Evolutionary conservation across 2,329 filamentous ascomycete species (phyloP).

Genomic region (Aureobasidium sp.): DNA sequence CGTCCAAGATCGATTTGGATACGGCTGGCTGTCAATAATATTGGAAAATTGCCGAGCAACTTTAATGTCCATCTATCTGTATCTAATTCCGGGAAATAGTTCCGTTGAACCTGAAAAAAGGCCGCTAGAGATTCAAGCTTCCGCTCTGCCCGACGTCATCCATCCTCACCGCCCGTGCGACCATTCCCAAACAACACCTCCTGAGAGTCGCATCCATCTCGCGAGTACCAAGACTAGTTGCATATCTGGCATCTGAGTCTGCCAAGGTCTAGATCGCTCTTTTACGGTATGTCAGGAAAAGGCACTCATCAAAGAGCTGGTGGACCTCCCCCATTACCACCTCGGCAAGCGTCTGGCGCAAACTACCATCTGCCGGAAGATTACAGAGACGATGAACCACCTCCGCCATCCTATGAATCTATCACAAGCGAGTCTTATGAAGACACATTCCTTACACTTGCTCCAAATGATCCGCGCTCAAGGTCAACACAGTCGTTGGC

Average conservation of each 20-base stretch:
- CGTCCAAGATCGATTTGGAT: conserved; percentile 3
- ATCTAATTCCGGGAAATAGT: conserved; percentile 9
- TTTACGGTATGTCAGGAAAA: conserved; percentile 6
- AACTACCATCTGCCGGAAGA: neutral
- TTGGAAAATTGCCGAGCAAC: conserved; percentile 5
- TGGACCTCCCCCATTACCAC: conserved; percentile 14
- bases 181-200: conserved; percentile 7
- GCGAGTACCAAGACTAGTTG: conserved; percentile 1
- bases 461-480: conserved; percentile 35
- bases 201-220: conserved; percentile 2
- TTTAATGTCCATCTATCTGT: conserved; percentile 13
- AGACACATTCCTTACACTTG: neutral
- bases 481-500: conserved; percentile 41
- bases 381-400: conserved; percentile 19
- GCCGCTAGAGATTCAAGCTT: conserved; percentile 5
- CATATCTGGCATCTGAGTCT: neutral
- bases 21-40: conserved; percentile 9
- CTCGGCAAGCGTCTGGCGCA: neutral
- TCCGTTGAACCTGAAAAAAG: conserved; percentile 9
- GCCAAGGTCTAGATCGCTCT: neutral
- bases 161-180: conserved; percentile 5
- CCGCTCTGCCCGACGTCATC: conserved; percentile 7
- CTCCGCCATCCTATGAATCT: conserved; percentile 17
- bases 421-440: neutral
- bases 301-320: neutral